Conservation (phyloP, 805 yeast species). For the Wickerhamomyces canadensis region DNA sequence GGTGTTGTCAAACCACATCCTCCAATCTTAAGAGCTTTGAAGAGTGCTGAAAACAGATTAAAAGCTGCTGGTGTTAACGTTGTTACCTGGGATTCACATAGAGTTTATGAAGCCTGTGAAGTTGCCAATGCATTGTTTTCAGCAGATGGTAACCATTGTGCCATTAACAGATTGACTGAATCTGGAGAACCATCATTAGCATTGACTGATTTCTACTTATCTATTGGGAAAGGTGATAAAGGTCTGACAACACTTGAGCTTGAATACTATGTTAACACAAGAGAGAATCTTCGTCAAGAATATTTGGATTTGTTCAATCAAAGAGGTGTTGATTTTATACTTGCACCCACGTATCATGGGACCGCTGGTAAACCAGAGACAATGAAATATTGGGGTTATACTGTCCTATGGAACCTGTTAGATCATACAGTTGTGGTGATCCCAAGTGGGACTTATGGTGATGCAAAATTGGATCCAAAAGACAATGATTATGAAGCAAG, state of each 20-base stretch:
- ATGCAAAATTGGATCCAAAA: slow-evolving; percentile 40
- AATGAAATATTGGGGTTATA: slow-evolving; percentile 76
- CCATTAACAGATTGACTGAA: slow-evolving; percentile 42
- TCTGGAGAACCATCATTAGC: slow-evolving; percentile 69
- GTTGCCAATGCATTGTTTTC: slow-evolving; percentile 50
- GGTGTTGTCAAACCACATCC: slow-evolving; percentile 64
- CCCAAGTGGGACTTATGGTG: slow-evolving; percentile 54
- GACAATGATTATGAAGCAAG: slow-evolving; percentile 18
- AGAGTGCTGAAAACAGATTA: slow-evolving; percentile 48
- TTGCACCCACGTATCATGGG: slow-evolving; percentile 64
- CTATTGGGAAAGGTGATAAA: slow-evolving; percentile 53
- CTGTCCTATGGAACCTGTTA: slow-evolving; percentile 64
- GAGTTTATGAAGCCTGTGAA: slow-evolving; percentile 51
- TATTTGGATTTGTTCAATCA: slow-evolving; percentile 48
- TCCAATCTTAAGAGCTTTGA: slow-evolving; percentile 53
- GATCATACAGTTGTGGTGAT: slow-evolving; percentile 64
- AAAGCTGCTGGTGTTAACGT: slow-evolving; percentile 53
- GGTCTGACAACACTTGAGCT: slow-evolving; percentile 44
- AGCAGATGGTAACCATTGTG: slow-evolving; percentile 63
- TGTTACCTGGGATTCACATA: slow-evolving; percentile 52
- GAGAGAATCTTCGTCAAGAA: slow-evolving; percentile 56
- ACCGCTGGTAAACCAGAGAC: slow-evolving; percentile 62
- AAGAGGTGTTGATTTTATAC: slow-evolving; percentile 56
- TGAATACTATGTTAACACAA: slow-evolving; percentile 45
- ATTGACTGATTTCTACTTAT: slow-evolving; percentile 56